A percentile compares a stretch with the other conserved stretches of the same genome.
Conservation (phyloP, 345 rosid species). For the Lepidium didymum region DNA sequence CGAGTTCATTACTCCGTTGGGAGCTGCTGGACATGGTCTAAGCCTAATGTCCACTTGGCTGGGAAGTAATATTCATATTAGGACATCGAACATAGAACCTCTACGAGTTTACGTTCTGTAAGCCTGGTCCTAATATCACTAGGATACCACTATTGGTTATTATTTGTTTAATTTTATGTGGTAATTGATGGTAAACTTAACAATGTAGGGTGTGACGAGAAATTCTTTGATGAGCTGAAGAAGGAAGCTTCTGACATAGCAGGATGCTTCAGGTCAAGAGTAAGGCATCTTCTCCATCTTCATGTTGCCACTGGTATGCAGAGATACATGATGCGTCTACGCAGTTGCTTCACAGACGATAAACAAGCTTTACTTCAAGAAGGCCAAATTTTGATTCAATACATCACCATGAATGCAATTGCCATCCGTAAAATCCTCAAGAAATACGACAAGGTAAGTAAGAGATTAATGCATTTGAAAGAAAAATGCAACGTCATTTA, state of each 20-base stretch:
- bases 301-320: constrained; percentile 73
- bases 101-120: too few relatives aligned
- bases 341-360: constrained; percentile 57
- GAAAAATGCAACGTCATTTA: not conserved
- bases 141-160: too few relatives aligned
- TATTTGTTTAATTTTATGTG: not conserved
- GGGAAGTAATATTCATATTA: too few relatives aligned
- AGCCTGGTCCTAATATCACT: too few relatives aligned
- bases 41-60: too few relatives aligned
- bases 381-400: constrained; percentile 71
- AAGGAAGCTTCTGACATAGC: constrained; percentile 77
- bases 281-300: constrained; percentile 70
- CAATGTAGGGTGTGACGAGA: constrained; percentile 69
- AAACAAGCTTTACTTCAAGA: constrained; percentile 53
- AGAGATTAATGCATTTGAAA: not conserved
- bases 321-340: constrained; percentile 41
- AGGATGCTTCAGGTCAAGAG: constrained; percentile 75
- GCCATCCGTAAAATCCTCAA: constrained; percentile 87
- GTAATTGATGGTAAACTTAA: not conserved
- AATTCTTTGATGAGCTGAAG: constrained; percentile 79
- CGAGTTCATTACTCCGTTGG: too few relatives aligned
- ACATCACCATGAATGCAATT: constrained; percentile 73
- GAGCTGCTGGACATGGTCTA: too few relatives aligned
- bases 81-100: too few relatives aligned
- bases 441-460: constrained; percentile 79